A percentile compares a stretch with the other conserved stretches of the same genome.
Conservation (phyloP, 148 eudicot species). For the Cornus florida region DNA sequence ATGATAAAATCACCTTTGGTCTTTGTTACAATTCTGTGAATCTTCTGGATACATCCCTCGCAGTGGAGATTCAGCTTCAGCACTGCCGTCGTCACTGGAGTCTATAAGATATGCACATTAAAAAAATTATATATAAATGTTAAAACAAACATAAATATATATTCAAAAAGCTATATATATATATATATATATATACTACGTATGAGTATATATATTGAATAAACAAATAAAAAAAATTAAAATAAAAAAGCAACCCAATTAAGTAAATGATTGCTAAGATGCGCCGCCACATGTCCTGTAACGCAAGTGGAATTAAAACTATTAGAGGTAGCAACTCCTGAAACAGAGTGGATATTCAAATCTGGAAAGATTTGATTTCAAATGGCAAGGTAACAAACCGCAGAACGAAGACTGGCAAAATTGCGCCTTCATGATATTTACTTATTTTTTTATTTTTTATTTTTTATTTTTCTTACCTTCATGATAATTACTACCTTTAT, state of each 20-base stretch:
- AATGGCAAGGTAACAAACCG: neutral
- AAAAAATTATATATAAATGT: too few species aligned
- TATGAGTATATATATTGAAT: too few species aligned
- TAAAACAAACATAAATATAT: too few species aligned
- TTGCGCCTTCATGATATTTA: neutral
- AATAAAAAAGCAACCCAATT: neutral
- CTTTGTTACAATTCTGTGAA: slow-evolving; percentile 38
- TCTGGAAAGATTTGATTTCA: neutral
- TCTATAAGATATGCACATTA: slow-evolving; percentile 24
- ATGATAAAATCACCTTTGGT: slow-evolving; percentile 47
- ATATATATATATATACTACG: too few species aligned
- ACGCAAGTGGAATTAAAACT: too few species aligned
- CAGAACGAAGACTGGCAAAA: neutral
- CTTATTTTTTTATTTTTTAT: too few species aligned
- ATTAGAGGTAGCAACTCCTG: too few species aligned
- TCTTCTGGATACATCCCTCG: slow-evolving; percentile 66
- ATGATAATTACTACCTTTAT: neutral
- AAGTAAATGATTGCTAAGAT: slow-evolving; percentile 4
- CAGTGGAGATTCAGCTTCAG: slow-evolving; percentile 75
- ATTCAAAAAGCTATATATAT: too few species aligned
- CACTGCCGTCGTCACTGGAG: slow-evolving; percentile 53
- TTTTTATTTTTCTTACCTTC: too few species aligned
- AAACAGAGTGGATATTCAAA: too few species aligned
- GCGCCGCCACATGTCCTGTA: neutral
- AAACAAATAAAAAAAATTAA: neutral